A percentile compares a stretch with the other conserved stretches of the same genome.
Evolutionary conservation across 495 filamentous ascomycete species (phyloP).

Genomic region (Bryoglossum gracile): DNA sequence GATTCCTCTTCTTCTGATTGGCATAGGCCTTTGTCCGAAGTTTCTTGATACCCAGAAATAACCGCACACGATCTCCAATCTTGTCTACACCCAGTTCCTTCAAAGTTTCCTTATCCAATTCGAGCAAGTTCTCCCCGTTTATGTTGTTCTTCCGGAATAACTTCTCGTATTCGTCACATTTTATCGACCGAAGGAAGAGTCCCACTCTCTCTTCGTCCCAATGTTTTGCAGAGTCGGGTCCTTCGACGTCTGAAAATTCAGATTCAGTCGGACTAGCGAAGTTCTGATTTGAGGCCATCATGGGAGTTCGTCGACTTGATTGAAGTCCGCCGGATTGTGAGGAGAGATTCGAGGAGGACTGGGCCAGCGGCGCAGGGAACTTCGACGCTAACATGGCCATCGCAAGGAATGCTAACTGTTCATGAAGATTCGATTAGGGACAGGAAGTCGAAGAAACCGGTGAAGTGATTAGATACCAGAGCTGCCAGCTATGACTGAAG

Average conservation of each 20-base stretch:
- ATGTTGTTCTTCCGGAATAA: constrained; percentile 92
- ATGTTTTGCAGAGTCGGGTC: constrained; percentile 48
- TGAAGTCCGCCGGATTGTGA: constrained; percentile 48
- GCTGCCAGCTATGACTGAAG: no score
- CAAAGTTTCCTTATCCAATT: constrained; percentile 92
- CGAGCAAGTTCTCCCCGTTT: constrained; percentile 90
- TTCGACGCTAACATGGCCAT: constrained; percentile 91
- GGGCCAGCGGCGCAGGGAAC: constrained; percentile 59
- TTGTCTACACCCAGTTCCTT: constrained; percentile 99
- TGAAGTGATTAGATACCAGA: no score
- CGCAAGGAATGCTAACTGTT: constrained; percentile 14
- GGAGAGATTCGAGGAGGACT: constrained; percentile 44
- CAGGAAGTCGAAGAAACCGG: constrained; percentile 2
- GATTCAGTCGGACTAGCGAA: constrained; percentile 88
- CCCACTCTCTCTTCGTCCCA: constrained; percentile 93
- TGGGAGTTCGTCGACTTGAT: constrained; percentile 44
- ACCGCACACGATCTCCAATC: constrained; percentile 92
- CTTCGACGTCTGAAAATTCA: constrained; percentile 74
- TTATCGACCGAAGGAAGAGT: constrained; percentile 83
- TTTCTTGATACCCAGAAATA: constrained; percentile 88
- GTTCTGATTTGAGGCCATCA: constrained; percentile 52
- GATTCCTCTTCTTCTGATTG: constrained; percentile 76
- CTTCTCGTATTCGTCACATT: constrained; percentile 86
- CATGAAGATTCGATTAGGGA: constrained; percentile 13
- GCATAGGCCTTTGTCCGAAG: constrained; percentile 78